These are phyloP conservation scores for Breynia disticha DNA, from an alignment of 441 rosid species.

Conservation along the genomic window DNA sequence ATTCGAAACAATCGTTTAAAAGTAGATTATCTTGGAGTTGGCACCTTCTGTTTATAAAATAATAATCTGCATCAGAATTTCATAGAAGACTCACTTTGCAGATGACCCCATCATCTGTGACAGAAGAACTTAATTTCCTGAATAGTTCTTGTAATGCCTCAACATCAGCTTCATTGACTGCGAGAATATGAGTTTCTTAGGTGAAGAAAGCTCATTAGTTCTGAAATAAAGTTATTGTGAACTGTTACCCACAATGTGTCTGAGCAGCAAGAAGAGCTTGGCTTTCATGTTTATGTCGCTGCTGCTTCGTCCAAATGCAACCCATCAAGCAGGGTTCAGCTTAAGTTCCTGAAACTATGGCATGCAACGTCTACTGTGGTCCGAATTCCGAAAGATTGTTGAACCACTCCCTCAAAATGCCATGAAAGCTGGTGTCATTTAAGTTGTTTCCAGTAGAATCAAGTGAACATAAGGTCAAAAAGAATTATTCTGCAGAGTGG, in stretches of 20 bases:
- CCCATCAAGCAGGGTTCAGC: slow-evolving; percentile 22
- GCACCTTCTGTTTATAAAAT: background rate
- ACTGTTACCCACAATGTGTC: slow-evolving; percentile 36
- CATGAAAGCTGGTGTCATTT: too few species aligned
- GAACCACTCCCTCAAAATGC: too few species aligned
- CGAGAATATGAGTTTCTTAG: slow-evolving; percentile 6
- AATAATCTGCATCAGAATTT: background rate
- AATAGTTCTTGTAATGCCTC: slow-evolving; percentile 43
- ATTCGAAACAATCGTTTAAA: too few species aligned
- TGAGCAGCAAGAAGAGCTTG: slow-evolving; percentile 45
- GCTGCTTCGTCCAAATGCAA: slow-evolving; percentile 31
- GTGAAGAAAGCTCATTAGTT: background rate
- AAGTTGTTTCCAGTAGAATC: too few species aligned
- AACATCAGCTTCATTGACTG: slow-evolving; percentile 49
- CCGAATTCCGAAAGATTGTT: background rate
- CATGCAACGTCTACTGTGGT: background rate
- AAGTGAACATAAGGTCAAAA: too few species aligned
- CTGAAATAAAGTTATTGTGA: background rate
- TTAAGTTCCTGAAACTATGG: background rate
- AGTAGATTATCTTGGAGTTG: background rate
- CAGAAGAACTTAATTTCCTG: slow-evolving; percentile 47
- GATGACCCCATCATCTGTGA: slow-evolving; percentile 42
- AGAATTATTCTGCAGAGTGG: too few species aligned
- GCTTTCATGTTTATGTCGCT: slow-evolving; percentile 24
- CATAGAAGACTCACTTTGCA: slow-evolving; percentile 36